Evolutionary conservation across 495 filamentous ascomycete species (phyloP).

Genomic region (Penicillium bovifimosum): DNA sequence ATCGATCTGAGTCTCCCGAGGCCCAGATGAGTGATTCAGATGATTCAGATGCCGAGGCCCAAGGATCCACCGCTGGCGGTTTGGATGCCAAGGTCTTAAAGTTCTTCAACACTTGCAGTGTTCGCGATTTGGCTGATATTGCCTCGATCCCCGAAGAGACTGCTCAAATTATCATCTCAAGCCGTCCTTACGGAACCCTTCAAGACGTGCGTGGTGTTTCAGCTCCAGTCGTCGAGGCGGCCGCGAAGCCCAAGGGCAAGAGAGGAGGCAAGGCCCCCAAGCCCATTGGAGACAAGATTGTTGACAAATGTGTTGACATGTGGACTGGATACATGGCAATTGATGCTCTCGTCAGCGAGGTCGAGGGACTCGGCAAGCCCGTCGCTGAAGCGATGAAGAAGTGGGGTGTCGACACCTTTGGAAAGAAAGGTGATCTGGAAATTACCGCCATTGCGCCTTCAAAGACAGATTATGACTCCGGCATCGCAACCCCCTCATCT

Average conservation of each 20-base stretch:
- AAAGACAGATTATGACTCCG: slow-evolving; percentile 55
- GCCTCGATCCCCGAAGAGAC: slow-evolving; percentile 62
- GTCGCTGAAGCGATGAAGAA: slow-evolving; percentile 63
- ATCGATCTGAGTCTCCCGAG: slow-evolving; percentile 34
- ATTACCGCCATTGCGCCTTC: slow-evolving; percentile 53
- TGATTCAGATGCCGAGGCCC: slow-evolving; percentile 52
- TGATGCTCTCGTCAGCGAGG: slow-evolving; percentile 68
- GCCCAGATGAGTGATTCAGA: slow-evolving; percentile 42
- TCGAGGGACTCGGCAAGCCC: slow-evolving; percentile 63
- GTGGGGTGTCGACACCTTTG: slow-evolving; percentile 76
- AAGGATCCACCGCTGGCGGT: slow-evolving; percentile 31
- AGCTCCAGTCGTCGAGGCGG: slow-evolving; percentile 37
- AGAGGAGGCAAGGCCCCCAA: slow-evolving; percentile 44
- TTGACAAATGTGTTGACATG: slow-evolving; percentile 67
- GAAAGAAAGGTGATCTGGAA: slow-evolving; percentile 62
- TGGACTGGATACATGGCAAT: slow-evolving; percentile 71
- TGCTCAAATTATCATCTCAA: slow-evolving; percentile 57
- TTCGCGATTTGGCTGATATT: slow-evolving; percentile 69
- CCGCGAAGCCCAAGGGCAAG: slow-evolving; percentile 42
- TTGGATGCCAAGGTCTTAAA: slow-evolving; percentile 59
- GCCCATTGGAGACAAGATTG: slow-evolving; percentile 63
- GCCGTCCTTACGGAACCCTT: slow-evolving; percentile 63
- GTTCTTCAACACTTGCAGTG: slow-evolving; percentile 77
- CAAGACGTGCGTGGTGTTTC: slow-evolving; percentile 58
- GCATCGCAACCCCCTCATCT: slow-evolving; percentile 61